phyloP scores from a whole-genome alignment of 2,329 filamentous ascomycete genomes.

The Exophiala calicioides region DNA sequence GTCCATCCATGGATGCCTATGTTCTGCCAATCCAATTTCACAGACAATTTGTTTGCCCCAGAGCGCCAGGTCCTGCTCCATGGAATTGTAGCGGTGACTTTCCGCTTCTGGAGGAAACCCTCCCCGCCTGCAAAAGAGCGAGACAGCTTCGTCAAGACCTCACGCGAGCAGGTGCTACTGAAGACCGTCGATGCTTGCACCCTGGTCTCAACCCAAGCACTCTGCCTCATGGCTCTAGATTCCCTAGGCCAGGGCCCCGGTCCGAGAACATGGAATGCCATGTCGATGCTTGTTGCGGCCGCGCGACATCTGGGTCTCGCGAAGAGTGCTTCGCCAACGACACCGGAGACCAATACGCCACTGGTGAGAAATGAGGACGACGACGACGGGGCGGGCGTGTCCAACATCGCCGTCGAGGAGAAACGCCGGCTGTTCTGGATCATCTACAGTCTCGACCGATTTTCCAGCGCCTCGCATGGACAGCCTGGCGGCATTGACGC shows the following conservation, averaged over 20 bases:
- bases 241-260: slow-evolving; percentile 12
- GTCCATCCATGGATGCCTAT: slow-evolving; percentile 11
- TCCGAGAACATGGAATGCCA: slow-evolving; percentile 11
- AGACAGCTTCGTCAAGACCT: slow-evolving; percentile 4
- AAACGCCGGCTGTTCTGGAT: slow-evolving; percentile 15
- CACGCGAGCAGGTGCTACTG: slow-evolving; percentile 9
- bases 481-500: slow-evolving; percentile 14
- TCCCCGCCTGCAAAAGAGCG: slow-evolving; percentile 6
- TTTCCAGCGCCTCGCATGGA: slow-evolving; percentile 13
- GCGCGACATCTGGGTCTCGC: slow-evolving; percentile 8
- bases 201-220: slow-evolving; percentile 13
- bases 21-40: slow-evolving; percentile 11
- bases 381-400: slow-evolving; percentile 7
- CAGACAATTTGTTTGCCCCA: slow-evolving; percentile 7
- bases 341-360: slow-evolving; percentile 10
- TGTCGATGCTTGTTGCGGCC: slow-evolving; percentile 9
- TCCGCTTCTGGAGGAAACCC: slow-evolving; percentile 12
- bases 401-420: slow-evolving; percentile 8
- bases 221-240: slow-evolving; percentile 10
- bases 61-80: slow-evolving; percentile 13
- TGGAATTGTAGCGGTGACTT: slow-evolving; percentile 8
- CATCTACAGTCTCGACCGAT: slow-evolving; percentile 14
- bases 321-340: slow-evolving; percentile 13
- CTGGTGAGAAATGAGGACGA: slow-evolving; percentile 14
- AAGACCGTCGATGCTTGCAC: slow-evolving; percentile 12